Evolutionary conservation across 2,329 filamentous ascomycete species (phyloP).

Genomic region (Fusarium marasasianum): DNA sequence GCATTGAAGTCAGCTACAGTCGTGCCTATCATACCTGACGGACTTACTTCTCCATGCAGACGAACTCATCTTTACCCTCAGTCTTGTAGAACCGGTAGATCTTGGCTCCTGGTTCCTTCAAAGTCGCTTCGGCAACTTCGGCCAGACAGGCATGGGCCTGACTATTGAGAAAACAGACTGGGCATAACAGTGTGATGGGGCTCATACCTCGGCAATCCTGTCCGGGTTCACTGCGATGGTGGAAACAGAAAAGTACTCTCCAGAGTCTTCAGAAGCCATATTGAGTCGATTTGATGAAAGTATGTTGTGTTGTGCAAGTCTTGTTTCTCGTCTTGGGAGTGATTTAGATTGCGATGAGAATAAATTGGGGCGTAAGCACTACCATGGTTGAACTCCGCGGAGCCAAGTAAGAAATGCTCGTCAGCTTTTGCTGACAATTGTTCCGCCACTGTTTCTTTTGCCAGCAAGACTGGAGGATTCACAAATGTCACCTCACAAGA

Average conservation of each 20-base stretch:
- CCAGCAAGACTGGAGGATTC: neutral
- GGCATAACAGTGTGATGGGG: rapidly evolving
- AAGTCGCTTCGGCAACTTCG: conserved; percentile 6
- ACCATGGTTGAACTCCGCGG: neutral
- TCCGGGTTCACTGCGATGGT: conserved; percentile 1
- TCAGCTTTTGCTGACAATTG: neutral
- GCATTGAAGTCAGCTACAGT: neutral
- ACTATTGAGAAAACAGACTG: neutral
- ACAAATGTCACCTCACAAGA: neutral
- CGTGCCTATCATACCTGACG: rapidly evolving
- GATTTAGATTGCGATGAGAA: neutral
- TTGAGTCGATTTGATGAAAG: rapidly evolving
- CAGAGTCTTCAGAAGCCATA: neutral
- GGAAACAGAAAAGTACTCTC: conserved; percentile 9
- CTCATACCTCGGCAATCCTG: neutral
- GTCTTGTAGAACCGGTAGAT: conserved; percentile 21
- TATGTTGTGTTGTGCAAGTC: neutral
- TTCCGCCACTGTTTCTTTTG: neutral
- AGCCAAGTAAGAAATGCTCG: too few species aligned
- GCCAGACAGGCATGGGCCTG: neutral
- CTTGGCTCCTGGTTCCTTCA: conserved; percentile 1
- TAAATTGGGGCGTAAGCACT: neutral
- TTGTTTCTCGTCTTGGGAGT: rapidly evolving
- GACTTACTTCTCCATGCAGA: conserved; percentile 8
- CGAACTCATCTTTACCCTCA: conserved; percentile 2